These are phyloP conservation scores for Darksidea phi DNA, from an alignment of 495 filamentous ascomycete species.

Conservation along the genomic window DNA sequence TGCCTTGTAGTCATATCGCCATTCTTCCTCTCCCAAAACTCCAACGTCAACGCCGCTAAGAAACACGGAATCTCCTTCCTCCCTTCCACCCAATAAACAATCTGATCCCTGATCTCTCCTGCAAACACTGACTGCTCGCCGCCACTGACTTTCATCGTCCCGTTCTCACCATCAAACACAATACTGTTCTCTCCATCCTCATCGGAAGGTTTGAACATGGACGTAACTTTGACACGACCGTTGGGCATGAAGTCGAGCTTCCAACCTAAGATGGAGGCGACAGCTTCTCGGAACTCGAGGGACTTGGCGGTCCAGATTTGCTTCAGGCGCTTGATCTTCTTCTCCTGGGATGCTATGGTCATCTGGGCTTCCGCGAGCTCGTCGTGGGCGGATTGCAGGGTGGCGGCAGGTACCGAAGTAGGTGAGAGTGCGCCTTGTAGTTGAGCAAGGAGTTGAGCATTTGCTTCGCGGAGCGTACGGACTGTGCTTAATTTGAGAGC, in stretches of 20 bases:
- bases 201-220: slow-evolving; percentile 65
- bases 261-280: slow-evolving; percentile 85
- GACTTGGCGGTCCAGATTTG: slow-evolving; percentile 87
- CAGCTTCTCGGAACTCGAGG: slow-evolving; percentile 88
- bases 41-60: slow-evolving; percentile 80
- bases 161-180: slow-evolving; percentile 92
- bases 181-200: slow-evolving; percentile 79
- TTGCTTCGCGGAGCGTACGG: slow-evolving; percentile 73
- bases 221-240: slow-evolving; percentile 83
- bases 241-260: slow-evolving; percentile 90
- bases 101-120: slow-evolving; percentile 72
- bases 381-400: slow-evolving; percentile 68
- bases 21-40: slow-evolving; percentile 94
- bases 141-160: slow-evolving; percentile 95
- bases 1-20: slow-evolving; percentile 75
- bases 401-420: slow-evolving; percentile 68
- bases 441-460: slow-evolving; percentile 73
- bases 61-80: slow-evolving; percentile 90
- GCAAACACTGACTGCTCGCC: slow-evolving; percentile 86
- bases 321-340: slow-evolving; percentile 77
- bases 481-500: slow-evolving; percentile 79
- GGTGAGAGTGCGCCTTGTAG: slow-evolving; percentile 53
- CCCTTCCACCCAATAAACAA: slow-evolving; percentile 92
- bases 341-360: slow-evolving; percentile 79
- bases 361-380: slow-evolving; percentile 69